Evolutionary conservation across 2,329 filamentous ascomycete species (phyloP).

Genomic region (Ciborinia camelliae): DNA sequence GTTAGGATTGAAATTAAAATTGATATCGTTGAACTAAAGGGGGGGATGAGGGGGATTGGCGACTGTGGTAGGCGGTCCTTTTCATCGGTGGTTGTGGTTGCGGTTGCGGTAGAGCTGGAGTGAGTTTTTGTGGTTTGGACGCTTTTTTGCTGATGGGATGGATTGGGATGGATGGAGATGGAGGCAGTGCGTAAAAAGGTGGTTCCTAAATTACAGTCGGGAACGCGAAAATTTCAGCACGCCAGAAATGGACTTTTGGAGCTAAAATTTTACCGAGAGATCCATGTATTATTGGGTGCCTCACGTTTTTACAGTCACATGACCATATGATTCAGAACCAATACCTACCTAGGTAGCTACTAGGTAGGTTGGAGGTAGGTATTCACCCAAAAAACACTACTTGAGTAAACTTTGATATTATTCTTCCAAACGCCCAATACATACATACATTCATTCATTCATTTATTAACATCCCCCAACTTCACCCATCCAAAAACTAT

Average conservation of each 20-base stretch:
- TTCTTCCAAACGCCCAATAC: neutral
- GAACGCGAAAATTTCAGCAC: constrained; percentile 12
- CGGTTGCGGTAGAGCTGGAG: neutral
- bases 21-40: constrained; percentile 14
- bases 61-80: neutral
- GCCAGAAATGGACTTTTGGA: neutral
- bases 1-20: constrained; percentile 7
- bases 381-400: neutral
- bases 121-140: no score
- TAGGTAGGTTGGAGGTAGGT: no score
- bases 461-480: neutral
- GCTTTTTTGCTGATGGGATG: no score
- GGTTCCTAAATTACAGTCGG: constrained; percentile 3
- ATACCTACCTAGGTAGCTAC: no score
- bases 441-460: no score
- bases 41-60: constrained; percentile 6
- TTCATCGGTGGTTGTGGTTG: constrained; percentile 2
- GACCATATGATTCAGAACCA: neutral
- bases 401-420: no score
- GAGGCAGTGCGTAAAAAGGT: neutral
- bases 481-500: neutral
- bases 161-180: no score
- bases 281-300: neutral
- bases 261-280: constrained; percentile 11
- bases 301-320: neutral